Evolutionary conservation across 2,329 filamentous ascomycete genomes (phyloP), one percentile per base, ranked within the genome.

Genomic region (Penicillium sp.): DNA sequence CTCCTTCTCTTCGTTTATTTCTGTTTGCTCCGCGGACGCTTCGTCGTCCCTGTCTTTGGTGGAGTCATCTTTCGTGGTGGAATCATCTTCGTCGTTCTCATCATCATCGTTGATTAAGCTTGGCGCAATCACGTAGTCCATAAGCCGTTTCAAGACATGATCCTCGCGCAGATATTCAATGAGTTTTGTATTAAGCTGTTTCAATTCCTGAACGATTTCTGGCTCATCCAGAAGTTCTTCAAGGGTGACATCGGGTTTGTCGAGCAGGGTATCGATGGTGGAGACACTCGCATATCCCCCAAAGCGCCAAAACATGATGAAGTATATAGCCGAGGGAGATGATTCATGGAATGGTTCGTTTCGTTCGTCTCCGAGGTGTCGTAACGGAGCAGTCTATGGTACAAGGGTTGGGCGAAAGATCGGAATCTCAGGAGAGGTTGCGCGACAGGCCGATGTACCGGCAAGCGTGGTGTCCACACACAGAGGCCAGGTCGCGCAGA

Each of bases 261-360:
- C 94, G 74, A 99, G 91, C 70, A 99, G 90, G 66, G 88, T 92
- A 77, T 97, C 94, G 77, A 99, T 91, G 71, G 92, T 89, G 69
- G 93, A 97, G 78, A 96, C 89, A 83, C 91, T 96, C 82, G 92
- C 91, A 83, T 97, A 97, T 72, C 92, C 92, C 83, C 94, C 93
- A 83, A 97, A 99, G 79, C 93, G 89, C 94, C 94, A 99, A 79
- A 99, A 99, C 94, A 99, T 99, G 81, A 77, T 93, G 87, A 69
- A 71, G 66, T 75, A 73, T 67, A 68, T 66, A 67, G 64, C 59
- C 59, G 62, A 54, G 56, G 62, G 60, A 61, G 66, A 66, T 64
- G 58, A 70, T 65, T 73, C 72, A 74, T 74, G 70, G 64, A 69
- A 71, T 62, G 54, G 59, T 47, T 55, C 54, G 59, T 54, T 55